phyloP scores from a whole-genome alignment of 116 monocot genomes.

The Posidonia oceanica region DNA sequence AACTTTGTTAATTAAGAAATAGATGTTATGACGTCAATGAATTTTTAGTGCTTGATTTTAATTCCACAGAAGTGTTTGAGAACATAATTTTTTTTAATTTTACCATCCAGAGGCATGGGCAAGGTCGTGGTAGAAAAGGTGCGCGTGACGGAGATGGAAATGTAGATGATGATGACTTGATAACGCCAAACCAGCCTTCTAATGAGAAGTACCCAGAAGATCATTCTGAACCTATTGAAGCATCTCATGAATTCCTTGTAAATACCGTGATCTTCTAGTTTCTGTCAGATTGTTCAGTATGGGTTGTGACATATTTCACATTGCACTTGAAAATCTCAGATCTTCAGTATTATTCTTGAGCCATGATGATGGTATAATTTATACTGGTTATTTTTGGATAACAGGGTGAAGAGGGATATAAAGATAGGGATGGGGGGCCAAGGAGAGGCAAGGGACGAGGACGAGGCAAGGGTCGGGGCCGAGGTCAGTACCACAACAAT shows the following conservation, averaged over 20 bases:
- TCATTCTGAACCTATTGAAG: constrained; percentile 27
- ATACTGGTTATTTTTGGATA: no score
- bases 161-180: constrained; percentile 52
- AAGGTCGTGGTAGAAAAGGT: constrained; percentile 37
- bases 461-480: constrained; percentile 20
- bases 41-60: no score
- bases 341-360: no score
- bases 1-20: no score
- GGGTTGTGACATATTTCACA: neutral
- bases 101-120: constrained; percentile 37
- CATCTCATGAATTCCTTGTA: constrained; percentile 32
- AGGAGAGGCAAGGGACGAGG: constrained; percentile 38
- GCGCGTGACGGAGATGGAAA: constrained; percentile 46
- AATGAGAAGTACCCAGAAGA: constrained; percentile 52
- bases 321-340: no score
- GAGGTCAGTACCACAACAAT: constrained; percentile 24
- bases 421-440: constrained; percentile 34
- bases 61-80: no score
- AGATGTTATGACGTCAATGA: no score
- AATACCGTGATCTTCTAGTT: neutral
- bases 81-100: no score
- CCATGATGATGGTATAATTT: no score
- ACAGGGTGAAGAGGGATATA: constrained; percentile 9
- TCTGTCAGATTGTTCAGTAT: neutral
- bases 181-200: constrained; percentile 29